A percentile compares a stretch with the other conserved stretches of the same genome.
phyloP scores from a whole-genome alignment of 2,329 filamentous ascomycete species.

The Bipolaris oryzae region DNA sequence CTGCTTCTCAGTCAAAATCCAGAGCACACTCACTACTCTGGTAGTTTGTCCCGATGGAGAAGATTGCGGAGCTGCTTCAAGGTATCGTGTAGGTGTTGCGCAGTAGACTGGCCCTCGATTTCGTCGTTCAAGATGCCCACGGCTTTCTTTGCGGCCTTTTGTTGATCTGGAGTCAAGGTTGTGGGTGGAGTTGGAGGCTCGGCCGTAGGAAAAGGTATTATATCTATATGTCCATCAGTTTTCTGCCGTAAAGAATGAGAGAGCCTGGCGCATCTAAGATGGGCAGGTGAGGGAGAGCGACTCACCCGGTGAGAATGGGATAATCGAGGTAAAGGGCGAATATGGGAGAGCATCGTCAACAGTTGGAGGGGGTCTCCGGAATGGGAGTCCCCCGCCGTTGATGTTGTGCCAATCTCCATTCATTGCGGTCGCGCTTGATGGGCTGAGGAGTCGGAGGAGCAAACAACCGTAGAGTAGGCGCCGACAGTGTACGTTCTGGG shows the following conservation, averaged over 20 bases:
- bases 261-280: conserved; percentile 11
- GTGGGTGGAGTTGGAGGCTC: conserved; percentile 49
- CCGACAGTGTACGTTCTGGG: conserved; percentile 3
- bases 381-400: conserved; percentile 43
- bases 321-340: conserved; percentile 79
- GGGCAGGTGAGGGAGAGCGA: conserved; percentile 28
- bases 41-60: conserved; percentile 72
- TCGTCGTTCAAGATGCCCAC: conserved; percentile 75
- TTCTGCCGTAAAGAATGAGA: conserved; percentile 23
- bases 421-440: conserved; percentile 27
- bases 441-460: conserved; percentile 11
- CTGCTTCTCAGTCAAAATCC: not conserved
- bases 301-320: conserved; percentile 77
- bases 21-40: conserved; percentile 65
- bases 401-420: conserved; percentile 41
- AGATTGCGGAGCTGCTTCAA: conserved; percentile 77
- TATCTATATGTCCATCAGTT: conserved; percentile 46
- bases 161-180: conserved; percentile 51
- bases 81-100: conserved; percentile 71
- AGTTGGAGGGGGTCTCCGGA: conserved; percentile 52
- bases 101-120: conserved; percentile 63
- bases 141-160: conserved; percentile 57
- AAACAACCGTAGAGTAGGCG: conserved; percentile 6
- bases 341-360: conserved; percentile 81
- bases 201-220: conserved; percentile 54